Evolutionary conservation across 1,284 basidiomycete genomes (phyloP), one percentile per base, ranked within the genome.

Genomic region (Ganoderma multipileum): DNA sequence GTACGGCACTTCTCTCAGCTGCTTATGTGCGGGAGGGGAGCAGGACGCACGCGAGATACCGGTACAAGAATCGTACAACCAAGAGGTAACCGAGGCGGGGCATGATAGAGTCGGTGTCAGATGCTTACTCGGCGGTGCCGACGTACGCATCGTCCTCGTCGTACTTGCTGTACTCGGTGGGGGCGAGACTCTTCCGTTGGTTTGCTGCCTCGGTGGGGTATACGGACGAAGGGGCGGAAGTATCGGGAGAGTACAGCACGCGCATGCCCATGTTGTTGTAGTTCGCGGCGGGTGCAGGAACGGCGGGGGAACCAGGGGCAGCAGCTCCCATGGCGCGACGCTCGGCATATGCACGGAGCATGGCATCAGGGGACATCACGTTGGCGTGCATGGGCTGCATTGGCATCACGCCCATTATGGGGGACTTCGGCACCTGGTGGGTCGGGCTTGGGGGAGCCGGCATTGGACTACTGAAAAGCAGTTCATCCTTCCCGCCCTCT

Each of bases 331-430:
- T 72, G 2, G 81, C 76, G 72, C 84, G 86, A 65, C 88, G 83
- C 61, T 88, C 87, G 2, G 91, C 91, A 68, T 93, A 93, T 0
- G 89, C 89, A n/a, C 87, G 86, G 47, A 93, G 81, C 89, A 93
- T 91, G 20, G 86, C 91, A 72, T 93, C 91, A 3, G 91, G 91
- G 0, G 86, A 86, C 85, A 89, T 88, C 50, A 84, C 79, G 57
- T 74, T 83, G 0, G 83, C 83, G 23, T 85, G 83, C 75, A 83
- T 78, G 3, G 82, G 79, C 66, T 83, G 79, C 79, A 84, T 81
- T 3, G 83, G 80, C 82, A 87, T 86, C 58, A 80, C 79, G 18
- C 78, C 76, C 73, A 81, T 79, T 72, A 83, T 68, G 65, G 81
- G 76, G 30, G 81, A 82, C 72, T 81, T 71, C 72, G 81, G 76